Evolutionary conservation across 1,284 basidiomycete genomes (phyloP), one percentile per base, ranked within the genome.

Genomic region (Amylostereum areolatum): DNA sequence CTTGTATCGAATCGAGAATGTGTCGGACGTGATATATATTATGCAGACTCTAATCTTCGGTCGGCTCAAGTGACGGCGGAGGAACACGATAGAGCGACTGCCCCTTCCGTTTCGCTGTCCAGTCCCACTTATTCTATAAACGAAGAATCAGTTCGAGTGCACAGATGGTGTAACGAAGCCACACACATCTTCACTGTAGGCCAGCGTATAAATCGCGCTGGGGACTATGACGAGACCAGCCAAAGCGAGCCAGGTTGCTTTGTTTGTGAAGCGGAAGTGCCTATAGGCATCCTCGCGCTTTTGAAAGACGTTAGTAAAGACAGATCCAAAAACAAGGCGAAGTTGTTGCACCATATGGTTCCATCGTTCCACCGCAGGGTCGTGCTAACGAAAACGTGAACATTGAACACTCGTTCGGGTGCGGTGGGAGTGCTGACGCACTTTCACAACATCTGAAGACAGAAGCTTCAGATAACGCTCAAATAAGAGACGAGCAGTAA

Each of bases 321-420:
- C 51, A 47, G 42, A 46, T 12, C 18, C 29, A 36, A 27, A 34
- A 48, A 33, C 49, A 11, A 41, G 40, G 44, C 24, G 44, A 10
- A 45, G 47, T 39, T 46, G 55, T 65, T 68, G 47, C 60, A 90
- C 88, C 86, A 91, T 89, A 39, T 66, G 65, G 60, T 81, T 82
- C 80, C 87, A 90, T 70, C 85, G 77, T 66, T 91, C 88, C 62
- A 91, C 77, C 52, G 88, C 83, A 59, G 86, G 85, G 69, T 93
- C 89, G 55, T 74, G 61, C 88, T 91, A 35, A 28, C 39, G 7
- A 5, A 33, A 18, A 18, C 32, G 46, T 54, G 27, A 37, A 47
- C 46, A 45, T 18, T 18, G 18, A 18, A 45, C 46, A 42, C 39
- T 50, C 12, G 41, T 40, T 4, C 45, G 25, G 35, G 2, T 3